Base-by-base conservation (phyloP, 805 yeast genomes). In the Ogataea paradorogensis region DNA sequence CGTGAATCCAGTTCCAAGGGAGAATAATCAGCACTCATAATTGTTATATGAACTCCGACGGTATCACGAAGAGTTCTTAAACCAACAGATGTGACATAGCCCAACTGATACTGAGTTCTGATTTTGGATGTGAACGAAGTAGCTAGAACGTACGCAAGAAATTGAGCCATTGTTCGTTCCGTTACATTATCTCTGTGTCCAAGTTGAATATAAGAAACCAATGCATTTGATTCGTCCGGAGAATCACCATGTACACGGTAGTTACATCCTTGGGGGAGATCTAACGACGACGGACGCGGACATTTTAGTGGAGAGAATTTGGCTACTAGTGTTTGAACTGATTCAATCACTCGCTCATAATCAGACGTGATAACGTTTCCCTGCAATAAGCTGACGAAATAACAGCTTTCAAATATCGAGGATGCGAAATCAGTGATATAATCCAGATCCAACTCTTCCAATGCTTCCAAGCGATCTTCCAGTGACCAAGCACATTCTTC, bases 21-120 rank as follows among this genome's bases (percentile, higher is more conserved):
- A 0, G 62, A 42, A 38, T 65, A 65, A 2, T 60, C 61, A 11
- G 73, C 71, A 46, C 87, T 78, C 68, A 80, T 72, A 0, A 81
- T 58, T 1, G 76, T 65, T 9, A 84, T 59, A 49, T 78, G 82
- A 3, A 82, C 43, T 1, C 91, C 91, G 23, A 74, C 57, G 0
- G 80, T 72, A 15, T 69, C 66, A 38, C 79, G 63, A 21, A 76
- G 56, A 0, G 73, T 50, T 43, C 84, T 61, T 18, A 71, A 40
- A 0, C 88, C 88, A 15, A 80, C 74, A n/a, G 71, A 48, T 0
- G 81, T 76, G 5, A 71, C 67, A 53, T 84, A 84, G 0, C 87
- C 90, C 39, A 84, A 56, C 46, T 78, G 84, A 42, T 69, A 70
- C 48, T 70, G 72, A 14, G 68, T 69, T 45, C 90, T 61, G 13